Evolutionary conservation across 805 yeast species (phyloP).

Genomic region (Zygoascus flipseniorum): DNA sequence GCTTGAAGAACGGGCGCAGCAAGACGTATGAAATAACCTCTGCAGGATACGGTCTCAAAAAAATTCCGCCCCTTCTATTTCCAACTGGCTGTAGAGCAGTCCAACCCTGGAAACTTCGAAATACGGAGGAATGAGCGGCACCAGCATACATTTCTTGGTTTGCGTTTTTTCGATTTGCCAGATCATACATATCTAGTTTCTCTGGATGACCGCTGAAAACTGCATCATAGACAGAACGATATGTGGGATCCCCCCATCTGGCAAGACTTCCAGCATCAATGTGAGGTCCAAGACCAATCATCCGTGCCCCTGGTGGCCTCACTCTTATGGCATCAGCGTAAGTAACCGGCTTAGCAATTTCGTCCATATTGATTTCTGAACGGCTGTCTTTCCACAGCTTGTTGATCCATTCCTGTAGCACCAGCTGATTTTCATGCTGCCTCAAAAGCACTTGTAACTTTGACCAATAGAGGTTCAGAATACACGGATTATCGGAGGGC

Average conservation of each 20-base stretch:
- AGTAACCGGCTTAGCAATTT: conserved; percentile 21
- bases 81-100: conserved; percentile 31
- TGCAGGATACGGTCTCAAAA: conserved; percentile 31
- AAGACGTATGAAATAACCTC: conserved; percentile 33
- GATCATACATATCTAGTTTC: conserved; percentile 34
- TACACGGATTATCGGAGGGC: conserved; percentile 12
- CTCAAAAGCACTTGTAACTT: conserved; percentile 33
- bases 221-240: conserved; percentile 28
- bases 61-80: conserved; percentile 35
- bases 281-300: conserved; percentile 31
- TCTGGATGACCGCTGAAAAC: conserved; percentile 36
- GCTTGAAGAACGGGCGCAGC: conserved; percentile 34
- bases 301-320: conserved; percentile 30
- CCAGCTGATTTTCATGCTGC: conserved; percentile 32
- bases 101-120: conserved; percentile 42
- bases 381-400: background rate
- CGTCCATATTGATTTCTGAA: background rate
- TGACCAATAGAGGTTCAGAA: conserved; percentile 34
- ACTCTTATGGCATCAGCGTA: conserved; percentile 38
- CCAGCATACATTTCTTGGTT: conserved; percentile 28
- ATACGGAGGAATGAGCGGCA: conserved; percentile 27
- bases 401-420: conserved; percentile 11
- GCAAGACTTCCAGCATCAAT: conserved; percentile 36
- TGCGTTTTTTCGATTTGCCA: conserved; percentile 28
- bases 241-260: conserved; percentile 38